phyloP scores from a whole-genome alignment of 2,329 filamentous ascomycete species.

The Ophiostoma quercus region DNA sequence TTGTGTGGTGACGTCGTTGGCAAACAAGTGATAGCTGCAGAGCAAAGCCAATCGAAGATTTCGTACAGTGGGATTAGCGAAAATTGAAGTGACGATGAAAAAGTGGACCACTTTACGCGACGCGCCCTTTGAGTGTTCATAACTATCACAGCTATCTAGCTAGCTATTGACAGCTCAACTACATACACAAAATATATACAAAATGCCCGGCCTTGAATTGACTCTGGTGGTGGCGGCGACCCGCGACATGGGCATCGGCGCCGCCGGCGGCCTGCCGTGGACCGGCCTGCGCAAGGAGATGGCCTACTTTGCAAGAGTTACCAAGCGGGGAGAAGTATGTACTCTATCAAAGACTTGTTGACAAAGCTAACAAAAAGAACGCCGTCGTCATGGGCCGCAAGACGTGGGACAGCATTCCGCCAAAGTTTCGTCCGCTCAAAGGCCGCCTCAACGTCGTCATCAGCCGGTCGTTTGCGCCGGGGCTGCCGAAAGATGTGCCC shows the following conservation, averaged over 20 bases:
- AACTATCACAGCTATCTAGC: neutral
- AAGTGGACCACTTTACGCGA: constrained; percentile 24
- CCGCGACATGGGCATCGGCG: constrained; percentile 80
- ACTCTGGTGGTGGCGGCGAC: constrained; percentile 91
- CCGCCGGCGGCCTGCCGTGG: constrained; percentile 77
- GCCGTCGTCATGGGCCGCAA: constrained; percentile 96
- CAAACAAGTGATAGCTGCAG: no score
- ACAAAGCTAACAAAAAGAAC: constrained; percentile 41
- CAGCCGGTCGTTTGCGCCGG: constrained; percentile 46
- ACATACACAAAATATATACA: no score
- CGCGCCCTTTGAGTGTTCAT: neutral
- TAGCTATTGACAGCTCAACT: no score
- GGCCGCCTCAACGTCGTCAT: constrained; percentile 79
- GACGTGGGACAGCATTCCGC: constrained; percentile 88
- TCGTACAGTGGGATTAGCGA: neutral
- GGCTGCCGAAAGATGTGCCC: constrained; percentile 17
- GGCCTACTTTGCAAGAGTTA: constrained; percentile 89
- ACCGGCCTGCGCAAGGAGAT: constrained; percentile 84
- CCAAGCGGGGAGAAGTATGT: constrained; percentile 53
- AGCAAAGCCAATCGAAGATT: neutral
- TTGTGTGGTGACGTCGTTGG: constrained; percentile 1
- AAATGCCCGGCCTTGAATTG: constrained; percentile 47
- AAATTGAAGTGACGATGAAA: constrained; percentile 5
- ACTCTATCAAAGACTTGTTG: no score
- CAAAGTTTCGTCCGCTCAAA: constrained; percentile 70